phyloP scores from a whole-genome alignment of 2,329 filamentous ascomycete genomes.

The Bipolaris victoriae region DNA sequence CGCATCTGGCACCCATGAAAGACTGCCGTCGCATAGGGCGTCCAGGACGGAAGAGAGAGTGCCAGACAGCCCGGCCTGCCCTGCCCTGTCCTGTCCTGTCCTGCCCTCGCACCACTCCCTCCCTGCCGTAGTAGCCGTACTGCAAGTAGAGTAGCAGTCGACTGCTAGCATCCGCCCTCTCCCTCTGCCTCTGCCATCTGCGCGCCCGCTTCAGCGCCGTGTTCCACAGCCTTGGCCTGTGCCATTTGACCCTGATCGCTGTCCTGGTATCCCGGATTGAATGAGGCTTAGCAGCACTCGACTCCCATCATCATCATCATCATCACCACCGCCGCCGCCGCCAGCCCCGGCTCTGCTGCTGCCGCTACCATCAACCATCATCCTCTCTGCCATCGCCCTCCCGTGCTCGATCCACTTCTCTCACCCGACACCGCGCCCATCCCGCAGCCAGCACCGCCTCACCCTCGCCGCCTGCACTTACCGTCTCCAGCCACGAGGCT shows the following conservation, averaged over 20 bases:
- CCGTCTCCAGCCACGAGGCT: neutral
- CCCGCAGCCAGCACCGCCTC: neutral
- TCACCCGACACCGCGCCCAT: neutral
- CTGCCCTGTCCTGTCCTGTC: neutral
- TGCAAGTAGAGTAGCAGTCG: no score
- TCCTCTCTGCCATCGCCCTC: neutral
- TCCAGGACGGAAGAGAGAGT: neutral
- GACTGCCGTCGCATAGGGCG: constrained; percentile 1
- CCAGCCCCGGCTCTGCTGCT: neutral
- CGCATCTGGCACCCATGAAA: constrained; percentile 6
- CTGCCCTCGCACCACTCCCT: neutral
- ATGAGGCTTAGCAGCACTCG: constrained; percentile 18
- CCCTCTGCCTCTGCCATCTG: neutral
- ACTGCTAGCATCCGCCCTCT: neutral
- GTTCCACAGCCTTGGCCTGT: constrained; percentile 13
- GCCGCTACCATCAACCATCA: neutral
- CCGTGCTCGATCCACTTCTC: neutral
- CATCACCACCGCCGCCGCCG: neutral
- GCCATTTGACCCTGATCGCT: constrained; percentile 17
- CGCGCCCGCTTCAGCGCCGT: constrained; percentile 8
- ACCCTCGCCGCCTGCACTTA: neutral
- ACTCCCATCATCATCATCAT: neutral
- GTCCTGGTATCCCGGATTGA: constrained; percentile 9
- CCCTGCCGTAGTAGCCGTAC: no score
- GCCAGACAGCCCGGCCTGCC: neutral